Conservation (phyloP, 2,329 filamentous ascomycete genomes). For the Daldinia sp. region DNA sequence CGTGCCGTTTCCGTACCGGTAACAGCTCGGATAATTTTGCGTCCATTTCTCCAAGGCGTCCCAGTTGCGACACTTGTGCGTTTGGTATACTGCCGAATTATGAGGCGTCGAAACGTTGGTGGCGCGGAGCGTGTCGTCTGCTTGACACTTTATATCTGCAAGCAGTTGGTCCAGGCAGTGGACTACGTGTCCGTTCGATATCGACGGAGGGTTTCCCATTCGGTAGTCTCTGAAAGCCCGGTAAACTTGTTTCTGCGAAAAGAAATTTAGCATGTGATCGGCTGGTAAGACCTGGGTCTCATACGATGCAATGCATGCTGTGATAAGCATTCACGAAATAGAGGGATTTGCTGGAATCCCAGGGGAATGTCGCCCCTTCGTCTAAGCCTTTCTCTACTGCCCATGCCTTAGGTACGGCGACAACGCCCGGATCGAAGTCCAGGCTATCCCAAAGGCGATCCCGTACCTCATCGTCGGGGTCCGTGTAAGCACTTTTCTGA, state of each 20-base stretch:
- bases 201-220: constrained; percentile 6
- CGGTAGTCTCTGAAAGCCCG: constrained; percentile 21
- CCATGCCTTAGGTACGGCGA: constrained; percentile 24
- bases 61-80: constrained; percentile 20
- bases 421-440: constrained; percentile 24
- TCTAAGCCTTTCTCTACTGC: constrained; percentile 23
- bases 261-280: background rate
- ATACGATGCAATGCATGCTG: constrained; percentile 21
- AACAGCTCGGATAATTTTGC: constrained; percentile 18
- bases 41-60: constrained; percentile 23
- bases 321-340: constrained; percentile 30
- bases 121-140: constrained; percentile 26
- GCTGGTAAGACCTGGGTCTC: background rate
- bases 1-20: constrained; percentile 19
- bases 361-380: constrained; percentile 21
- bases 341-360: constrained; percentile 24
- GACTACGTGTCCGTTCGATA: constrained; percentile 9
- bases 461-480: constrained; percentile 13
- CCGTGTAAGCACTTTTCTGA: constrained; percentile 18
- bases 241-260: constrained; percentile 21
- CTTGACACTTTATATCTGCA: constrained; percentile 19
- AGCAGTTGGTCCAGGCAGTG: constrained; percentile 29
- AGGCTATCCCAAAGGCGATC: constrained; percentile 26
- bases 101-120: constrained; percentile 20
- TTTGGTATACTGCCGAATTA: constrained; percentile 13